Evolutionary conservation across 2,329 filamentous ascomycete genomes (phyloP).

Genomic region (Phoma sp.): DNA sequence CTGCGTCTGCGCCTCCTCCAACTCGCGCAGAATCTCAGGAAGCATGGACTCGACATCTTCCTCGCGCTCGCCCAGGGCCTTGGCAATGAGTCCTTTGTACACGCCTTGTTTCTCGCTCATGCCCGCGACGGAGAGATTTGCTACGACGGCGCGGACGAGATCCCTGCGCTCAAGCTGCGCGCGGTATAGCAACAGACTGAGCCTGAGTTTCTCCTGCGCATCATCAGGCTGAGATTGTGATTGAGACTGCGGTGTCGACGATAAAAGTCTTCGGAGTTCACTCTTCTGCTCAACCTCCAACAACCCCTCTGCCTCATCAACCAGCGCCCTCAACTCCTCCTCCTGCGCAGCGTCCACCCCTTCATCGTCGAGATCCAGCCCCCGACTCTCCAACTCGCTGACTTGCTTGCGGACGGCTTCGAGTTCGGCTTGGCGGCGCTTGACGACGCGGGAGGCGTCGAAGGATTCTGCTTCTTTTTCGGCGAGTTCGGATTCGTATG

Average conservation of each 20-base stretch:
- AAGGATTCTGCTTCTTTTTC: conserved; percentile 68
- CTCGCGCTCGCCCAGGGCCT: conserved; percentile 72
- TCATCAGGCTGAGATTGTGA: conserved; percentile 7
- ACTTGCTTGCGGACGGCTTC: conserved; percentile 67
- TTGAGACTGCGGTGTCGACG: conserved; percentile 5
- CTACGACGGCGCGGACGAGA: conserved; percentile 72
- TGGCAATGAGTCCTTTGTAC: conserved; percentile 73
- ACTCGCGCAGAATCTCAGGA: conserved; percentile 58
- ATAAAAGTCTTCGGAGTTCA: conserved; percentile 46
- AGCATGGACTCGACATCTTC: conserved; percentile 72
- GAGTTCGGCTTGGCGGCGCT: conserved; percentile 72
- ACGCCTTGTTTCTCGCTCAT: conserved; percentile 76
- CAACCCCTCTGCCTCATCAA: conserved; percentile 52
- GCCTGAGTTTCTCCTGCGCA: conserved; percentile 58
- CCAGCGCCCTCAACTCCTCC: conserved; percentile 47
- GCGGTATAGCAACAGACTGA: conserved; percentile 65
- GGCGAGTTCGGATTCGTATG: conserved; percentile 76
- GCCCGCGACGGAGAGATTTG: conserved; percentile 72
- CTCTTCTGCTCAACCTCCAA: conserved; percentile 55
- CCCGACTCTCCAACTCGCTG: conserved; percentile 56
- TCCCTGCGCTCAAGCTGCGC: conserved; percentile 67
- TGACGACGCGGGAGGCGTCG: conserved; percentile 57
- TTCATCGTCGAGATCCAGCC: conserved; percentile 43
- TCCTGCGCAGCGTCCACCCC: conserved; percentile 45
- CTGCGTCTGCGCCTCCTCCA: conserved; percentile 57